Evolutionary conservation across 1,139 yeast genomes (phyloP).

Genomic region (Blastobotrys capitulatus): DNA sequence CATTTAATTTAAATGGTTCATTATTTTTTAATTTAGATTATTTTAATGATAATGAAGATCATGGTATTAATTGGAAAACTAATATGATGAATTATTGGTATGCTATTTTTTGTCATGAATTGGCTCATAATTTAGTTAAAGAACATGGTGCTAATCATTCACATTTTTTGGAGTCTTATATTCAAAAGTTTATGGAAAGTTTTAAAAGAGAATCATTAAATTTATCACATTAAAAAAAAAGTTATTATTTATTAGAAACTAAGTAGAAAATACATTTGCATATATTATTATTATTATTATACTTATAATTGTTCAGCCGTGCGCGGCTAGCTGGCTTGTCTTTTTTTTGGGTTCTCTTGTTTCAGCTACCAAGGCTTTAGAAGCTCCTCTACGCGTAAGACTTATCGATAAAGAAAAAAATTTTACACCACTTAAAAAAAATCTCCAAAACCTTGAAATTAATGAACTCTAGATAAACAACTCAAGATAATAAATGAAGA

Average conservation of each 20-base stretch:
- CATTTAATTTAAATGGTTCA: slow-evolving; percentile 36
- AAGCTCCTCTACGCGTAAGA: too few species aligned
- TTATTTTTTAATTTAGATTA: slow-evolving; percentile 36
- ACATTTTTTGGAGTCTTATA: slow-evolving; percentile 32
- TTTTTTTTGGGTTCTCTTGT: too few species aligned
- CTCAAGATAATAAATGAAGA: slow-evolving; percentile 1
- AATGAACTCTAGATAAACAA: too few species aligned
- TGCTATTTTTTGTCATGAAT: slow-evolving; percentile 38
- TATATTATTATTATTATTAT: too few species aligned
- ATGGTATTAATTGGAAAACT: slow-evolving; percentile 13
- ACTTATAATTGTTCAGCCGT: too few species aligned
- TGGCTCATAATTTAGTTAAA: slow-evolving; percentile 37
- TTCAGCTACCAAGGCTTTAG: too few species aligned
- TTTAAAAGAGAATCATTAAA: slow-evolving; percentile 12
- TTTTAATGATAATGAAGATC: slow-evolving; percentile 14
- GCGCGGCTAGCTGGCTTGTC: too few species aligned
- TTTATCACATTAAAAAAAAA: background rate
- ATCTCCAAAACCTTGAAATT: too few species aligned
- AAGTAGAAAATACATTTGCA: too few species aligned
- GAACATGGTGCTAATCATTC: slow-evolving; percentile 38
- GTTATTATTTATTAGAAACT: too few species aligned
- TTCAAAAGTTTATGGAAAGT: slow-evolving; percentile 25
- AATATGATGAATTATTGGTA: slow-evolving; percentile 35
- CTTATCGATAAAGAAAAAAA: too few species aligned
- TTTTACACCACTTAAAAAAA: background rate